phyloP scores from a whole-genome alignment of 2,329 filamentous ascomycete genomes.

The Arthrobotrys pseudoclavata region DNA sequence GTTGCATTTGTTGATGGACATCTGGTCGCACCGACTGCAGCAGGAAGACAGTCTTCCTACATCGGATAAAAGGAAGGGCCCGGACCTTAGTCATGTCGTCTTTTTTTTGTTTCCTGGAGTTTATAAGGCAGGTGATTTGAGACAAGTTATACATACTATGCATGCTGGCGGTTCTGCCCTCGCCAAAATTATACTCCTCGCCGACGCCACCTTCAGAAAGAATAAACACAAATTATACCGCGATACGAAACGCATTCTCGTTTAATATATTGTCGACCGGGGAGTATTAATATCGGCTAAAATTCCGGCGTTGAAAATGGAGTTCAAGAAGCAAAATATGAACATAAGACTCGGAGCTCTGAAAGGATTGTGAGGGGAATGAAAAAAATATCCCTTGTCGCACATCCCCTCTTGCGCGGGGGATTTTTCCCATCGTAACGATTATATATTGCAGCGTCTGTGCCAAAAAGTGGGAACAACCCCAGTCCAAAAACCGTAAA shows the following conservation, averaged over 20 bases:
- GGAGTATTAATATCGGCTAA: slow-evolving; percentile 21
- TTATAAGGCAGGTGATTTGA: slow-evolving; percentile 30
- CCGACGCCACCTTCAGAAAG: slow-evolving; percentile 11
- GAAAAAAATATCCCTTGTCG: slow-evolving; percentile 50
- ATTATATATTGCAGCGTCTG: slow-evolving; percentile 54
- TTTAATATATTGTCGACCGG: slow-evolving; percentile 8
- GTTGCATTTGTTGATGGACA: slow-evolving; percentile 25
- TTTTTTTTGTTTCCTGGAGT: slow-evolving; percentile 23
- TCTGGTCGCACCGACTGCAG: slow-evolving; percentile 31
- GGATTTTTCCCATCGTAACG: slow-evolving; percentile 48
- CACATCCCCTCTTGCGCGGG: slow-evolving; percentile 45
- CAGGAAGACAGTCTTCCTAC: slow-evolving; percentile 38
- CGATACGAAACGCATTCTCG: slow-evolving; percentile 45
- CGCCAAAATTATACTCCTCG: slow-evolving; percentile 22
- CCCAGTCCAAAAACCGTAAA: slow-evolving; percentile 36
- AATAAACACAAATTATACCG: slow-evolving; percentile 22
- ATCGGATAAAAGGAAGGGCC: slow-evolving; percentile 24
- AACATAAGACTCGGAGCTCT: slow-evolving; percentile 51
- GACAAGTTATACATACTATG: slow-evolving; percentile 46
- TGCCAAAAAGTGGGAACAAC: slow-evolving; percentile 34
- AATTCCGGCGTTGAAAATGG: slow-evolving; percentile 23
- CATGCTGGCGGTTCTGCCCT: slow-evolving; percentile 47
- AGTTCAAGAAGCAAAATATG: slow-evolving; percentile 40
- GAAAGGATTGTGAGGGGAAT: slow-evolving; percentile 37
- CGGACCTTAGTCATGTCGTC: slow-evolving; percentile 17